Evolutionary conservation across 805 yeast genomes (phyloP).

Genomic region (Maudiozyma bulderi): DNA sequence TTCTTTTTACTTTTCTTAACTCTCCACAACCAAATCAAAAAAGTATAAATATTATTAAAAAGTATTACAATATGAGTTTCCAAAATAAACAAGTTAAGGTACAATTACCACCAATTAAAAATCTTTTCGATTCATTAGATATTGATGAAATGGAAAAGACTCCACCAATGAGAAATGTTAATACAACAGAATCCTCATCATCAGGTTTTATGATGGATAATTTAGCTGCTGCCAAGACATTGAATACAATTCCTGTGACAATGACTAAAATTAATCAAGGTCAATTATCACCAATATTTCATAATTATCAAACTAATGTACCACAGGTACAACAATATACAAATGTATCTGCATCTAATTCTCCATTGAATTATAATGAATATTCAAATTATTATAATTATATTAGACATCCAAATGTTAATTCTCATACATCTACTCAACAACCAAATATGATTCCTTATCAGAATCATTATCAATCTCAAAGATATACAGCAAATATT

Average conservation of each 20-base stretch:
- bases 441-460: background rate
- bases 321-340: too few species aligned
- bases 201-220: background rate
- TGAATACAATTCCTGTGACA: background rate
- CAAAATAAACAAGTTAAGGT: background rate
- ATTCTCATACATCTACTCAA: background rate
- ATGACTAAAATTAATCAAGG: background rate
- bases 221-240: background rate
- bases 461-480: conserved; percentile 1
- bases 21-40: background rate
- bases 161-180: background rate
- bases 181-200: background rate
- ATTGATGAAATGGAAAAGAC: background rate
- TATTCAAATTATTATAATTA: conserved; percentile 1
- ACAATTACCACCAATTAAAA: conserved; percentile 7
- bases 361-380: background rate
- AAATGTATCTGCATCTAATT: background rate
- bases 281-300: background rate
- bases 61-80: background rate
- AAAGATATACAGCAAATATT: conserved; percentile 3
- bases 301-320: background rate
- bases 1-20: background rate
- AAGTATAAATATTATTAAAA: background rate
- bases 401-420: background rate
- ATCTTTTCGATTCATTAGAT: conserved; percentile 6